These are phyloP conservation scores for Periconia digitata DNA, from an alignment of 2,329 filamentous ascomycete genomes.

Conservation along the genomic window DNA sequence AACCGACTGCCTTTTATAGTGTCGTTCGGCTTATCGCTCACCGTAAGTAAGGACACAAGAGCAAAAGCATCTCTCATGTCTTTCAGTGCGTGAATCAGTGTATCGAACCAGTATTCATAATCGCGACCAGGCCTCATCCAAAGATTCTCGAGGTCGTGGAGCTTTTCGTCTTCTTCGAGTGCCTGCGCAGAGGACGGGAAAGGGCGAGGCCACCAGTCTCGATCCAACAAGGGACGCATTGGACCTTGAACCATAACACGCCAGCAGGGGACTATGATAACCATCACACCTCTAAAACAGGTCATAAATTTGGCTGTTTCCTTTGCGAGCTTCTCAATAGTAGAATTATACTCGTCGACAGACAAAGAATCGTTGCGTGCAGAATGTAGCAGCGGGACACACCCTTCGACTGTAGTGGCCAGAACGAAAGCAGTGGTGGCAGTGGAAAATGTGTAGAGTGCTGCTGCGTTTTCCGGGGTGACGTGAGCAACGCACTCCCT, in stretches of 20 bases:
- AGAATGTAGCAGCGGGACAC: slow-evolving; percentile 9
- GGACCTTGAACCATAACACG: slow-evolving; percentile 17
- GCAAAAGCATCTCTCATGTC: slow-evolving; percentile 22
- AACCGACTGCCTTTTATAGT: background rate
- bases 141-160: slow-evolving; percentile 19
- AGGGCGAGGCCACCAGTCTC: slow-evolving; percentile 29
- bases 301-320: slow-evolving; percentile 15
- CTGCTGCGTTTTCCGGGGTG: slow-evolving; percentile 44
- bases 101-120: slow-evolving; percentile 29
- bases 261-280: slow-evolving; percentile 30
- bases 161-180: slow-evolving; percentile 17
- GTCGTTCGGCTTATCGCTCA: slow-evolving; percentile 2
- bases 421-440: slow-evolving; percentile 18
- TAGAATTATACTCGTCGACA: background rate
- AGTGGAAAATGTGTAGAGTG: slow-evolving; percentile 35
- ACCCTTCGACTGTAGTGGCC: slow-evolving; percentile 17
- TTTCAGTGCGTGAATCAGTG: slow-evolving; percentile 17
- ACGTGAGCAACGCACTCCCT: slow-evolving; percentile 28
- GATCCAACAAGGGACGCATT: slow-evolving; percentile 17
- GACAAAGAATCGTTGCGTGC: background rate
- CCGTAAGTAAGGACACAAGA: slow-evolving; percentile 22
- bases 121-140: slow-evolving; percentile 22
- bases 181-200: slow-evolving; percentile 15
- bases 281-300: slow-evolving; percentile 22
- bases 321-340: slow-evolving; percentile 3